A percentile compares a stretch with the other conserved stretches of the same genome.
Conservation (phyloP, 2,329 filamentous ascomycete species). For the Emericellopsis atlantica region DNA sequence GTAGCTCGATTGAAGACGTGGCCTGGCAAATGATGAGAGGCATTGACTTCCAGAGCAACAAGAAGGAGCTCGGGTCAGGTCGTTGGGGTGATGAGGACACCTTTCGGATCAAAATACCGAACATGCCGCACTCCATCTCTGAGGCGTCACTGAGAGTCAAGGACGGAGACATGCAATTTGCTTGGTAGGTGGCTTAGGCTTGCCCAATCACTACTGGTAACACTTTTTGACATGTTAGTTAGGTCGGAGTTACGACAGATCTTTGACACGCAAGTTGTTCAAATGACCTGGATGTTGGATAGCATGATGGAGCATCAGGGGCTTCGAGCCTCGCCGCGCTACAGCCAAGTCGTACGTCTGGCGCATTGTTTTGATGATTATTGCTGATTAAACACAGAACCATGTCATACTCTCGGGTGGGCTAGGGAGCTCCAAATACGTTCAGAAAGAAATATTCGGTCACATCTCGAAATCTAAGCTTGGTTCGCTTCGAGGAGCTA, state of each 20-base stretch:
- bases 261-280: neutral
- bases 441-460: neutral
- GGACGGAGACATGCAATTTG: neutral
- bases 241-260: neutral
- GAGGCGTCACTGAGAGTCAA: neutral
- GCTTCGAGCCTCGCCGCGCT: neutral
- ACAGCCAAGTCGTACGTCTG: neutral
- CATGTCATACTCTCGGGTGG: constrained; percentile 1
- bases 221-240: neutral
- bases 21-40: neutral
- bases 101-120: neutral
- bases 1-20: neutral
- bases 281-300: neutral
- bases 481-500: neutral
- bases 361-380: neutral
- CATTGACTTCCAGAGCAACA: neutral
- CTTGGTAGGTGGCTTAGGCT: neutral
- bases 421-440: neutral
- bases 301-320: neutral
- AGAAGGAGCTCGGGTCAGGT: neutral
- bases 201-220: neutral
- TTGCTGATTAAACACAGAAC: neutral
- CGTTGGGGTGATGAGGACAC: neutral
- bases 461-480: neutral
- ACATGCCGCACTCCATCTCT: neutral